Percentiles rank a stretch among this genome's conserved stretches.
These are phyloP conservation scores for Metschnikowia arizonensis DNA, from an alignment of 805 yeast genomes.

Conservation along the genomic window DNA sequence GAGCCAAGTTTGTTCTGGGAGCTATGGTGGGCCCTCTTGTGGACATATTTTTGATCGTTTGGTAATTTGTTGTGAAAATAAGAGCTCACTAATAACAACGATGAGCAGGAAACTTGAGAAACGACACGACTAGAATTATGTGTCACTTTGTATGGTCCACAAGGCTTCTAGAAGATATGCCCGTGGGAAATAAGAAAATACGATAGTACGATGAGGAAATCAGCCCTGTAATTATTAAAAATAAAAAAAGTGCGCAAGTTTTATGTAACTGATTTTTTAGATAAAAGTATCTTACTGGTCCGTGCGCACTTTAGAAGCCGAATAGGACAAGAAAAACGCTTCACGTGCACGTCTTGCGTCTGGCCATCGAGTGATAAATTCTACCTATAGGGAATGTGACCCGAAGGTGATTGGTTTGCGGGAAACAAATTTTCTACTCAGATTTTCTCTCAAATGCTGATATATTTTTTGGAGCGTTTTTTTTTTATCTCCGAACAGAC, in stretches of 20 bases:
- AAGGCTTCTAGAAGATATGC: neutral
- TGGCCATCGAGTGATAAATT: neutral
- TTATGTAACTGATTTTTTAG: constrained; percentile 19
- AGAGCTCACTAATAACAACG: neutral
- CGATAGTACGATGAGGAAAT: neutral
- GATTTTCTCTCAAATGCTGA: no score
- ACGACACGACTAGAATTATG: neutral
- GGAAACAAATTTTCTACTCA: no score
- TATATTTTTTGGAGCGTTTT: no score
- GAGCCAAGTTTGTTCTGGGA: constrained; percentile 17
- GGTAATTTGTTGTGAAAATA: neutral
- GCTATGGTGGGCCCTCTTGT: constrained; percentile 18
- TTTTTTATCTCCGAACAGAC: no score
- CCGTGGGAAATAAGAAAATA: neutral
- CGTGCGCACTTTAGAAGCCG: constrained; percentile 3
- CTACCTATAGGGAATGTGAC: neutral
- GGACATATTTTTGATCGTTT: constrained; percentile 8
- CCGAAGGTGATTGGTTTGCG: no score
- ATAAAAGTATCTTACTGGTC: constrained; percentile 13
- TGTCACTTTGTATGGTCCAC: no score
- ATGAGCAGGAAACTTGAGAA: neutral
- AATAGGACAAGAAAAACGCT: constrained; percentile 1
- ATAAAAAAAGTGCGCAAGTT: constrained; percentile 5
- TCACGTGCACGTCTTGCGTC: constrained; percentile 2
- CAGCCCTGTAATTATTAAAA: constrained; percentile 4